Percentiles rank a stretch among this genome's conserved stretches.
These are phyloP conservation scores for Aspergillus caelatus DNA, from an alignment of 2,329 filamentous ascomycete genomes.

Conservation along the genomic window DNA sequence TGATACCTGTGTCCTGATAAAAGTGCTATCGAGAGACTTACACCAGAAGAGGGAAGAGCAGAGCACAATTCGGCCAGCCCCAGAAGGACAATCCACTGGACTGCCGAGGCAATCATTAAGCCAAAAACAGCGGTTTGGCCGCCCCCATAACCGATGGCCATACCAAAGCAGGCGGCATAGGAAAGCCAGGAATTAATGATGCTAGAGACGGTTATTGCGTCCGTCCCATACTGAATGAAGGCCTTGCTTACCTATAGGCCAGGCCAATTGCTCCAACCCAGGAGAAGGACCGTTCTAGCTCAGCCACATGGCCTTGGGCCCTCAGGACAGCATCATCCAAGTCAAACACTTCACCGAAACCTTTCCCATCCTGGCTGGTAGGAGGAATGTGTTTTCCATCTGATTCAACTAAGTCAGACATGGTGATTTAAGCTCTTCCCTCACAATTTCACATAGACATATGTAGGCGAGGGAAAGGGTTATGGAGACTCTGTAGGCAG, in stretches of 20 bases:
- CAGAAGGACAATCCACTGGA: conserved; percentile 27
- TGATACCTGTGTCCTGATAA: neutral
- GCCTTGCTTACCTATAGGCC: conserved; percentile 25
- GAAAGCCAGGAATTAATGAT: conserved; percentile 29
- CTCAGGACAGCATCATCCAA: conserved; percentile 2
- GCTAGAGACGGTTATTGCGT: conserved; percentile 6
- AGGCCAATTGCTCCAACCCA: conserved; percentile 28
- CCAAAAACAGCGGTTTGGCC: conserved; percentile 26
- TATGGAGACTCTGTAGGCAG: neutral
- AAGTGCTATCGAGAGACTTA: neutral
- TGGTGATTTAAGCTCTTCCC: neutral
- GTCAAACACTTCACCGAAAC: neutral
- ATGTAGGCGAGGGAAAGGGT: neutral
- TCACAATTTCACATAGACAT: neutral
- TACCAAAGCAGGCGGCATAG: conserved; percentile 27
- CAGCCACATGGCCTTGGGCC: conserved; percentile 6
- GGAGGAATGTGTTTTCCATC: neutral
- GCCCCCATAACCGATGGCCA: conserved; percentile 27
- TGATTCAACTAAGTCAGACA: neutral
- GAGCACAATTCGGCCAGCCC: conserved; percentile 19
- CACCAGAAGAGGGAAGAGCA: conserved; percentile 19
- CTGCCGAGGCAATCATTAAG: conserved; percentile 20
- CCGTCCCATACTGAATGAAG: too few species aligned
- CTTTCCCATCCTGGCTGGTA: neutral
- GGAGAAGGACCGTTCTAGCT: conserved; percentile 24